phyloP scores from a whole-genome alignment of 805 yeast species.

The Candida succiphila region DNA sequence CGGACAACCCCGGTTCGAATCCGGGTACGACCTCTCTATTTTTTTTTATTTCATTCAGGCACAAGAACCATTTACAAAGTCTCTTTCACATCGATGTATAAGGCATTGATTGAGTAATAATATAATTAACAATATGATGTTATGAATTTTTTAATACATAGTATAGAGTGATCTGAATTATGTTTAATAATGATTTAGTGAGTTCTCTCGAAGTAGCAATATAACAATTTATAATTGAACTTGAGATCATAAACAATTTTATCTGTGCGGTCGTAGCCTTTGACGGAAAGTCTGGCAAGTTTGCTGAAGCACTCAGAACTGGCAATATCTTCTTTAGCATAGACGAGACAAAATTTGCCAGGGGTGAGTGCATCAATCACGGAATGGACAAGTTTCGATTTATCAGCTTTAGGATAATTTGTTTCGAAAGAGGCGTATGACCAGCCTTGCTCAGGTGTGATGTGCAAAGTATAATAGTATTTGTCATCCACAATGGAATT shows the following conservation, averaged over 20 bases:
- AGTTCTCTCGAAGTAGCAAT: slow-evolving; percentile 46
- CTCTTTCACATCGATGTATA: too few relatives aligned
- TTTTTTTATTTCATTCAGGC: too few relatives aligned
- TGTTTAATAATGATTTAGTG: too few relatives aligned
- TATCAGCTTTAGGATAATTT: slow-evolving; percentile 49
- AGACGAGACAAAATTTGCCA: slow-evolving; percentile 49
- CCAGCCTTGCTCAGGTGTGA: slow-evolving; percentile 92
- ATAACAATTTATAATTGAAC: slow-evolving; percentile 59
- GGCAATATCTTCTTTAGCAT: slow-evolving; percentile 12
- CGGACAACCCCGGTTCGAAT: slow-evolving; percentile 2
- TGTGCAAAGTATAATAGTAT: slow-evolving; percentile 72
- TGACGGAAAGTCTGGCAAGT: slow-evolving; percentile 23
- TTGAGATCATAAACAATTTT: slow-evolving; percentile 65
- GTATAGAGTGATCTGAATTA: too few relatives aligned
- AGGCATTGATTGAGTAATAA: too few relatives aligned
- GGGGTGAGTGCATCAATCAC: slow-evolving; percentile 67
- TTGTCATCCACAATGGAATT: slow-evolving; percentile 60
- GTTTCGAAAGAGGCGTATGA: slow-evolving; percentile 95
- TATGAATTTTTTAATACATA: too few relatives aligned
- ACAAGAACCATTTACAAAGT: too few relatives aligned
- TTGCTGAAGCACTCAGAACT: slow-evolving; percentile 15
- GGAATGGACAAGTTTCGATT: slow-evolving; percentile 45
- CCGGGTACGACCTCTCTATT: slow-evolving; percentile 1
- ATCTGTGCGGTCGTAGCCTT: slow-evolving; percentile 54
- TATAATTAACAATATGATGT: too few relatives aligned